Base-by-base conservation (phyloP, 495 filamentous ascomycete species). In the Penicillium cinerascens region DNA sequence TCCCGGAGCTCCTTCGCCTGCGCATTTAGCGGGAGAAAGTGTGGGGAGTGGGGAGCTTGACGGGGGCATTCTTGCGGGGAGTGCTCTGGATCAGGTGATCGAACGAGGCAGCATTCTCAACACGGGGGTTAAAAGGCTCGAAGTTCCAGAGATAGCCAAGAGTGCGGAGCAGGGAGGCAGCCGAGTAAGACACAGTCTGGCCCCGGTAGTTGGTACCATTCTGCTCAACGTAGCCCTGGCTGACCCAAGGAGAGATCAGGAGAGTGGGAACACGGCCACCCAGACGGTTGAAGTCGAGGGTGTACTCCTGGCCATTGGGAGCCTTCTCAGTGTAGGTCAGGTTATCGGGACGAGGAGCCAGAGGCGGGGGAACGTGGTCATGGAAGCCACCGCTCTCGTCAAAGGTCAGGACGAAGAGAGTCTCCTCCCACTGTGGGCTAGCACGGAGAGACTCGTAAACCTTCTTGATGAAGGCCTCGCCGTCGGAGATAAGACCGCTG, bases 301-400 rank as follows among this genome's bases (percentile, higher is more conserved):
- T 81, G 53, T 72, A 72, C 33, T 60, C 52, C 50, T 69, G 47
- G 18, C 77, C 78, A 41, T 69, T 65, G 4, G 65, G 61, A 0
- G 76, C 65, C 0, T 44, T 63, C 56, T 72, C 71, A 29, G 76
- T 81, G 60, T 76, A 79, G 3, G 69, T 73, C 29, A 71, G 47
- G 51, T 67, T 54, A 47, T 79, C 76, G 0, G 73, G 60, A 21
- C 61, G 66, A 4, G 68, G 55, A 26, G 67, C 70, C 21, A 71
- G 57, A 2, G 76, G 76, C 1, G 76, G 66, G 6, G 74, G 68
- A 22, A 79, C 72, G 53, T 79, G 76, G 59, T 79, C 76, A 46
- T 69, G 68, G 71, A 78, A 79, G 22, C 75, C 76, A 33, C 76
- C 75, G 23, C 66, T 72, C 63, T 79, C 76, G 56, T 79, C 76